phyloP scores from a whole-genome alignment of 805 yeast species.

The Cyberlindnera suaveolens region DNA sequence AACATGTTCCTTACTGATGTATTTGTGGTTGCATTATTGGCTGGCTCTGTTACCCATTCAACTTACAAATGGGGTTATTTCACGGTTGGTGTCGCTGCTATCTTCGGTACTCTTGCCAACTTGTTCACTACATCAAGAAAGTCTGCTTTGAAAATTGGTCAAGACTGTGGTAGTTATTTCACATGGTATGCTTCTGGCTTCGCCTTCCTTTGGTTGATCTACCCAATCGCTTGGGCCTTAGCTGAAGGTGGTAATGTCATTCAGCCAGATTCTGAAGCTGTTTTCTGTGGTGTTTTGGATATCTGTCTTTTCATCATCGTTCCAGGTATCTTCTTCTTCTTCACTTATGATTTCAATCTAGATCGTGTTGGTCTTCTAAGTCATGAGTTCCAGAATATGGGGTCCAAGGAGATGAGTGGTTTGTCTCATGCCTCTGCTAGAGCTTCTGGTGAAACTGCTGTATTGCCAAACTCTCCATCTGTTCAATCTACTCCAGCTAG shows the following conservation, averaged over 20 bases:
- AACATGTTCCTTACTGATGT: conserved; percentile 9
- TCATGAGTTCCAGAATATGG: conserved; percentile 10
- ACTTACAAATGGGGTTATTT: conserved; percentile 67
- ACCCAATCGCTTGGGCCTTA: conserved; percentile 37
- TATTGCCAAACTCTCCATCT: neutral
- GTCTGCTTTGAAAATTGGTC: conserved; percentile 3
- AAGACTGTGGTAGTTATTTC: conserved; percentile 22
- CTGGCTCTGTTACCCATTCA: conserved; percentile 48
- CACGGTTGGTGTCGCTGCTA: conserved; percentile 30
- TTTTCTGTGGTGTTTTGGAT: conserved; percentile 47
- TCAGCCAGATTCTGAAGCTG: conserved; percentile 47
- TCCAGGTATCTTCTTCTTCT: conserved; percentile 29
- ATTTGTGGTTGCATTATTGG: conserved; percentile 38
- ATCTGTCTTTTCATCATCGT: conserved; percentile 34
- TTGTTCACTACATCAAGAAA: conserved; percentile 8
- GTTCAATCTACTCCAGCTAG: neutral
- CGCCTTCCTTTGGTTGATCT: conserved; percentile 25
- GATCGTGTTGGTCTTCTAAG: conserved; percentile 5
- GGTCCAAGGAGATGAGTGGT: conserved; percentile 4
- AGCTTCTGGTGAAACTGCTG: conserved; percentile 30
- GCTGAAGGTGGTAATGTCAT: conserved; percentile 50
- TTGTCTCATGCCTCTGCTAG: conserved; percentile 15
- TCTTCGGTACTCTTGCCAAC: conserved; percentile 21
- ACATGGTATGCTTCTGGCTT: conserved; percentile 32
- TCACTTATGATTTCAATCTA: conserved; percentile 8